Conservation (phyloP, 805 yeast species). For the Metschnikowia cerradonensis region DNA sequence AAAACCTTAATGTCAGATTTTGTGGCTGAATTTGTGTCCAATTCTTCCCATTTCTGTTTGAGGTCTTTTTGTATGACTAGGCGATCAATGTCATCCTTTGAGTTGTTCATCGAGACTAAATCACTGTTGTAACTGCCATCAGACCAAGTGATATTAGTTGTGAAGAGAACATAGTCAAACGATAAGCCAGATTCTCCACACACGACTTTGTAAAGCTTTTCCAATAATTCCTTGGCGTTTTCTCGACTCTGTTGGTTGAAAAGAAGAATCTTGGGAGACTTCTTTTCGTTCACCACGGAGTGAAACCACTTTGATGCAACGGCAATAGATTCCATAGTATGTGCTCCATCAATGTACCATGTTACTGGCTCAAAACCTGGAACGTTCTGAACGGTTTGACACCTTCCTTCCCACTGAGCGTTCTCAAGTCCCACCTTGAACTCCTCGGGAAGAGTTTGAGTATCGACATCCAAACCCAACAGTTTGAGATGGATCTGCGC, state of each 20-base stretch:
- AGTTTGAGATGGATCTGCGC: conserved; percentile 55
- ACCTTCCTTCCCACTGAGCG: conserved; percentile 94
- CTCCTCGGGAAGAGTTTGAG: conserved; percentile 40
- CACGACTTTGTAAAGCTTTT: conserved; percentile 43
- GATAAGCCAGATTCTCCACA: conserved; percentile 36
- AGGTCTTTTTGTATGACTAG: conserved; percentile 75
- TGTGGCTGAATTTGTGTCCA: conserved; percentile 38
- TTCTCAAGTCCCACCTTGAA: conserved; percentile 56
- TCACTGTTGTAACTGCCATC: conserved; percentile 77
- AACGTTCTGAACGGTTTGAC: conserved; percentile 61
- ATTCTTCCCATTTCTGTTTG: conserved; percentile 61
- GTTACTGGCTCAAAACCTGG: conserved; percentile 41
- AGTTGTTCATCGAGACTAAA: conserved; percentile 78
- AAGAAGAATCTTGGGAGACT: conserved; percentile 49
- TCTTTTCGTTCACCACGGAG: conserved; percentile 11
- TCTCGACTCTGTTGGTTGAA: conserved; percentile 96
- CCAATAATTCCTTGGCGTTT: conserved; percentile 58
- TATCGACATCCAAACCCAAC: conserved; percentile 38
- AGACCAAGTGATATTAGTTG: conserved; percentile 91
- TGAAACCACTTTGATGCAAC: conserved; percentile 83
- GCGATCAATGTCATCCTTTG: conserved; percentile 73
- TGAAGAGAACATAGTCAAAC: conserved; percentile 78
- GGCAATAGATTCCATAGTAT: conserved; percentile 79
- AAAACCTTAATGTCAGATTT: conserved; percentile 44
- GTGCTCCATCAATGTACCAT: conserved; percentile 97